Evolutionary conservation across 352 stramenopile genomes (phyloP).

Genomic region (Thraustotheca clavata): DNA sequence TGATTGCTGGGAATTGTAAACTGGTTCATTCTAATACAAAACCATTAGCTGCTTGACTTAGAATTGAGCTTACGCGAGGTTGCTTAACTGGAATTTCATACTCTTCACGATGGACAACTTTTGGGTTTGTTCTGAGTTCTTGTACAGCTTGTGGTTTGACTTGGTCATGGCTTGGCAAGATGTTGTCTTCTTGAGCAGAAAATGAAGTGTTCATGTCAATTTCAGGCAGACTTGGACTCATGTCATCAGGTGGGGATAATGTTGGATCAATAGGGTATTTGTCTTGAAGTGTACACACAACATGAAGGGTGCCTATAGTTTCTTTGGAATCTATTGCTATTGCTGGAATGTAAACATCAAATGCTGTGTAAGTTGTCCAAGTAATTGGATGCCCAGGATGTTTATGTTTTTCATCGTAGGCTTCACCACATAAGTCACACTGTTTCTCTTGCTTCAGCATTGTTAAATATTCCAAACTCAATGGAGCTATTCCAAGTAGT

Average conservation of each 20-base stretch:
- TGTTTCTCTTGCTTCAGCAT: background rate
- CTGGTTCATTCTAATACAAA: too few relatives aligned
- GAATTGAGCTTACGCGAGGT: too few relatives aligned
- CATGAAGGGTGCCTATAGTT: background rate
- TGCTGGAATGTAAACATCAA: conserved; percentile 1
- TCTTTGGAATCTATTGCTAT: background rate
- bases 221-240: too few relatives aligned
- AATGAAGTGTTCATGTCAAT: too few relatives aligned
- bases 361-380: background rate
- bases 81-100: too few relatives aligned
- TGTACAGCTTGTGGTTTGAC: background rate
- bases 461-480: background rate
- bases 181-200: too few relatives aligned
- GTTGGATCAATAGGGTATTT: background rate
- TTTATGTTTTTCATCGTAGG: background rate
- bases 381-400: background rate
- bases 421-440: background rate
- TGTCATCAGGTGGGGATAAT: background rate
- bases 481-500: background rate
- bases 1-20: too few relatives aligned
- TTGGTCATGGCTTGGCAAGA: too few relatives aligned
- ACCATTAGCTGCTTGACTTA: background rate
- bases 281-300: background rate
- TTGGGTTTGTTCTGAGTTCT: background rate
- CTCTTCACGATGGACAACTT: too few relatives aligned